A percentile compares a stretch with the other conserved stretches of the same genome.
phyloP scores from a whole-genome alignment of 2,329 filamentous ascomycete species.

The Aspergillus ustus region DNA sequence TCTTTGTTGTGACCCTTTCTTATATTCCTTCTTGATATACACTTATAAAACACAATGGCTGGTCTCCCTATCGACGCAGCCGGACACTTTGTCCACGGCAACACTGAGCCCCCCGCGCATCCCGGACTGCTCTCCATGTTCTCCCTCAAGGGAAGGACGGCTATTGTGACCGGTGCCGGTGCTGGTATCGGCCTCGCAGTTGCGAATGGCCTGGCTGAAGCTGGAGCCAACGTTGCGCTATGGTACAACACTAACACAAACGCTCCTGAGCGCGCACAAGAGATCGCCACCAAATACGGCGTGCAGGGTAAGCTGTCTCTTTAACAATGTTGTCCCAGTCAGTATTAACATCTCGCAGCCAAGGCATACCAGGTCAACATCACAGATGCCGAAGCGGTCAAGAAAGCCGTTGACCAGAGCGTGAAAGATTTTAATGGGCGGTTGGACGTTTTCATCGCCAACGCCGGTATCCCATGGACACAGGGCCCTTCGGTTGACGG shows the following conservation, averaged over 20 bases:
- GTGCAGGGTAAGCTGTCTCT: conserved; percentile 57
- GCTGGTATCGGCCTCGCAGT: conserved; percentile 71
- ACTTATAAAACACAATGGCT: conserved; percentile 34
- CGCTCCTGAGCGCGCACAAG: conserved; percentile 63
- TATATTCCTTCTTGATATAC: background rate
- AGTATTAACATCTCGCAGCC: conserved; percentile 34
- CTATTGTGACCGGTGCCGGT: conserved; percentile 71
- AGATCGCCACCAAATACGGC: conserved; percentile 67
- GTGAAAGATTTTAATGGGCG: conserved; percentile 71
- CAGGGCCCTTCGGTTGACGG: conserved; percentile 71
- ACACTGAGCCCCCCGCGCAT: conserved; percentile 53
- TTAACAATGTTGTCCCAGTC: background rate
- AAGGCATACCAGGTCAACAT: conserved; percentile 57
- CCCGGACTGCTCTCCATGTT: conserved; percentile 66
- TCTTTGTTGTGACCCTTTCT: background rate
- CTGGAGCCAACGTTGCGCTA: conserved; percentile 72
- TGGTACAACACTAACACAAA: conserved; percentile 74
- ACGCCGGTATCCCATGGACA: conserved; percentile 76
- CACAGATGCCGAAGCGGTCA: conserved; percentile 47
- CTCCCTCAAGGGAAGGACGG: conserved; percentile 71
- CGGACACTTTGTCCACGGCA: conserved; percentile 63
- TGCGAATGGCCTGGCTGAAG: conserved; percentile 68
- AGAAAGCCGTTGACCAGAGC: conserved; percentile 47
- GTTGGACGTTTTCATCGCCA: conserved; percentile 79
- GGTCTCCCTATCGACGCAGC: conserved; percentile 39